Base-by-base conservation (phyloP, 1,284 basidiomycete genomes). In the Puccinia polysora region DNA sequence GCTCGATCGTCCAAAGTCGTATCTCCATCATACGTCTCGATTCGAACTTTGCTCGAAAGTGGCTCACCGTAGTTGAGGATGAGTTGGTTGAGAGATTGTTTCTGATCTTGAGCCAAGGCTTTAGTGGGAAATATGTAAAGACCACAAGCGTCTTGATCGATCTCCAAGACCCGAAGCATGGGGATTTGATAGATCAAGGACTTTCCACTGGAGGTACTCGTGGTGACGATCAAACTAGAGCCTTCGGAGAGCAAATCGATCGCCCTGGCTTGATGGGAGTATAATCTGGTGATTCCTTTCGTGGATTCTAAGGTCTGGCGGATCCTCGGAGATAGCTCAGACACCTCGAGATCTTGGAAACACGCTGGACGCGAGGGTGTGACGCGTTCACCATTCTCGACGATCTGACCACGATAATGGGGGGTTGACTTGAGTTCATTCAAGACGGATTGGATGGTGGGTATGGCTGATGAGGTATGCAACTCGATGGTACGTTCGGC, bases 91-190 rank as follows among this genome's bases (percentile, higher is more conserved):
- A 92, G 79, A 0, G 88, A 86, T 2, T 81, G 80, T 74, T 84
- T 86, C 79, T 95, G 92, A 78, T 95, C 91, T 80, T 95, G 92
- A 0, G 92, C 91, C 34, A 95, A 82, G 8, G 91, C 91, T 87
- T 95, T 95, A 0, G 92, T 95, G 0, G 91, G 92, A 77, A 93
- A 95, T 58, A 95, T 85, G 77, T 91, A 90, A 62, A 95, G 84
- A 0, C 90, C 90, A 0, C 87, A 93, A 1, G 88, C 79, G 15
- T 80, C 77, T 2, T 79, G 78, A 77, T 90, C 84, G 23, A 84
- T 81, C 79, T 91, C 86, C 56, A 95, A 81, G 71, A 85, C 86
- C 52, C 81, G 83, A 58, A 93, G 80, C 8, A 90, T 80, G 0
- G 91, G 91, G 14, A 92, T 83, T 87, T 91, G 81, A 68, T 82